A percentile compares a stretch with the other conserved stretches of the same genome.
phyloP scores from a whole-genome alignment of 345 rosid genomes.

The Rhizophora apiculata region DNA sequence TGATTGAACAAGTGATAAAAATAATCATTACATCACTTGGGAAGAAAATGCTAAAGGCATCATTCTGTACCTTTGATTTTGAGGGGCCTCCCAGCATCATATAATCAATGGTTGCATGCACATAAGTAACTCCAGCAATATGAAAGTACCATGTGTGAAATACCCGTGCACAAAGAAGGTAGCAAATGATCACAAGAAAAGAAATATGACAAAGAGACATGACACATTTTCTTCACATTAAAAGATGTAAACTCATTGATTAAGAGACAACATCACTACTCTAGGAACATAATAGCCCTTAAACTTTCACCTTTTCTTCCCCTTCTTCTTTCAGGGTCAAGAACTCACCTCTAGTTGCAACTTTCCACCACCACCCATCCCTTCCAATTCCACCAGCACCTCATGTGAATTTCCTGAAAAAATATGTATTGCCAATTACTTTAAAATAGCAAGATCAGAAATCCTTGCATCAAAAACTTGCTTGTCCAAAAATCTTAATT shows the following conservation, averaged over 20 bases:
- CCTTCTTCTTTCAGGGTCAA: background rate
- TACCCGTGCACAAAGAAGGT: background rate
- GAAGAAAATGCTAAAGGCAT: constrained; percentile 4
- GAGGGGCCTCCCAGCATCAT: background rate
- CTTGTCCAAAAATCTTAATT: background rate
- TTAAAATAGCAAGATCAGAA: background rate
- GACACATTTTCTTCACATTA: too few relatives aligned
- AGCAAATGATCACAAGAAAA: constrained; percentile 1
- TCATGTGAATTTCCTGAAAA: constrained; percentile 64
- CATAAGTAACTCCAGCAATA: constrained; percentile 13
- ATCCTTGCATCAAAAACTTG: background rate
- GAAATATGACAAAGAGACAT: background rate
- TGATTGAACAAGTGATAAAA: too few relatives aligned
- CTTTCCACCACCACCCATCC: constrained; percentile 97
- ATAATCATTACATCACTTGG: too few relatives aligned
- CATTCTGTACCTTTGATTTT: constrained; percentile 11
- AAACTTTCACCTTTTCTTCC: too few relatives aligned
- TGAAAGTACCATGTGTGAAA: constrained; percentile 17
- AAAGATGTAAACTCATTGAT: too few relatives aligned
- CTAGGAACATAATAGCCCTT: too few relatives aligned
- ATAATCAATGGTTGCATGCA: background rate
- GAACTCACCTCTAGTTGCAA: constrained; percentile 72
- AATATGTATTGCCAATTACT: constrained; percentile 12
- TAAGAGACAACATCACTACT: too few relatives aligned
- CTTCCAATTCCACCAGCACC: constrained; percentile 76